Evolutionary conservation across 805 yeast species (phyloP), one percentile per base, ranked within the genome.

Genomic region (Diddensiella transvaalensis): DNA sequence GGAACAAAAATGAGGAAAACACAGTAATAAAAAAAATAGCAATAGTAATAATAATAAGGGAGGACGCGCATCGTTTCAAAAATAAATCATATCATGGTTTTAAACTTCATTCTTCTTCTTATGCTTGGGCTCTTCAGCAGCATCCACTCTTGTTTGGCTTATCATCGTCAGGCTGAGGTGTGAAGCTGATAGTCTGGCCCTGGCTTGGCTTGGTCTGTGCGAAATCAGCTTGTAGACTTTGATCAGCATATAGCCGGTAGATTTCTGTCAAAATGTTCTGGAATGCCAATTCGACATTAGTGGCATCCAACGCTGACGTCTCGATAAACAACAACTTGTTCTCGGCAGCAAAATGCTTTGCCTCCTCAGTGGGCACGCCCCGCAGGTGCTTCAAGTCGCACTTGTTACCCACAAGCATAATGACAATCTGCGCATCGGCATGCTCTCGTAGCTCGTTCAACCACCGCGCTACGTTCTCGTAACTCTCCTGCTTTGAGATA

Each of bases 321-420:
- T 93, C 99, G 40, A 96, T 91, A 66, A 93, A 93, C 61, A 93
- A 74, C 60, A 93, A 76, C 66, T 80, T 87, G 72, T 93, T 90
- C 69, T 93, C 97, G 51, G 86, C 55, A 35, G 96, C 96, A 71
- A 90, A 90, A 63, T 84, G 86, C 69, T 83, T 85, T 51, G 98
- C 99, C 70, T 93, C 99, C 50, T 93, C 98, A 26, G 97, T 90
- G 51, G 98, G 96, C 18, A 93, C 96, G 0, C 96, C 96, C 63
- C 99, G 81, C 63, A 89, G 74, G 69, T 91, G 97, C 70, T 90
- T 79, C 67, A 91, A 75, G 70, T 91, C 99, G 53, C 96, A 88
- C 74, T 91, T 91, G 76, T 91, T 91, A 61, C 99, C 99, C 40
- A 91, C 98, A 58, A 91, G 78, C 73, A 91, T 96, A 60, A 91